Conservation (phyloP, 768 basidiomycete genomes). For the Lactarius pseudohatsudake region DNA sequence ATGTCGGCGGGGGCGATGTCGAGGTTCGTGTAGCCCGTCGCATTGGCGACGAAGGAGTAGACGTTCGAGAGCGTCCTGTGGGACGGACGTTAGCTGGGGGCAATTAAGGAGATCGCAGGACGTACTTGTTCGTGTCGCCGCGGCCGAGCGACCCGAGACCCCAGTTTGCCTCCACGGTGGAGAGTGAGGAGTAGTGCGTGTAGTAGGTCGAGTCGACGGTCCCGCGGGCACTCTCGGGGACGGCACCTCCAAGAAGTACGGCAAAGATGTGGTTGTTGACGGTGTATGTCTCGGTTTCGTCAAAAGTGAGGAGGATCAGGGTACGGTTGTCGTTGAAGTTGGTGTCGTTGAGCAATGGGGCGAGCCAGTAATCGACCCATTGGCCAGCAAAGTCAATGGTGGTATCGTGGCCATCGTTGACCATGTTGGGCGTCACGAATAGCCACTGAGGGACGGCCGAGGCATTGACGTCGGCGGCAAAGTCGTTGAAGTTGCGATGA, state of each 20-base stretch:
- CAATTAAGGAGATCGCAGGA: constrained; percentile 1
- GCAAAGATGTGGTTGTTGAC: constrained; percentile 50
- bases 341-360: constrained; percentile 49
- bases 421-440: constrained; percentile 61
- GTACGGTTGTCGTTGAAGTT: constrained; percentile 56
- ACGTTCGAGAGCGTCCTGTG: constrained; percentile 46
- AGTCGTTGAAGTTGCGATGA: no score
- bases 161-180: constrained; percentile 63
- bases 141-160: constrained; percentile 58
- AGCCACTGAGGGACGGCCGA: constrained; percentile 56
- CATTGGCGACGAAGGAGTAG: constrained; percentile 49
- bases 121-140: constrained; percentile 50
- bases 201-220: constrained; percentile 56
- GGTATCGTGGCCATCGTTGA: constrained; percentile 63
- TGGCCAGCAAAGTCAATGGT: constrained; percentile 45
- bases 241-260: constrained; percentile 45
- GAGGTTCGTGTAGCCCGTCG: constrained; percentile 46
- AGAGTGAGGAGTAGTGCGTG: constrained; percentile 58
- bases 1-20: constrained; percentile 32
- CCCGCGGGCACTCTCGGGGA: constrained; percentile 44
- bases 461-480: constrained; percentile 33
- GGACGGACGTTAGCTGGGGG: not conserved
- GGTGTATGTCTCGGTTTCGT: constrained; percentile 48
- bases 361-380: constrained; percentile 53
- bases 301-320: constrained; percentile 61